Percentiles rank a stretch among this genome's conserved stretches.
Evolutionary conservation across 2,329 filamentous ascomycete species (phyloP).

Genomic region (Fusarium falciforme): DNA sequence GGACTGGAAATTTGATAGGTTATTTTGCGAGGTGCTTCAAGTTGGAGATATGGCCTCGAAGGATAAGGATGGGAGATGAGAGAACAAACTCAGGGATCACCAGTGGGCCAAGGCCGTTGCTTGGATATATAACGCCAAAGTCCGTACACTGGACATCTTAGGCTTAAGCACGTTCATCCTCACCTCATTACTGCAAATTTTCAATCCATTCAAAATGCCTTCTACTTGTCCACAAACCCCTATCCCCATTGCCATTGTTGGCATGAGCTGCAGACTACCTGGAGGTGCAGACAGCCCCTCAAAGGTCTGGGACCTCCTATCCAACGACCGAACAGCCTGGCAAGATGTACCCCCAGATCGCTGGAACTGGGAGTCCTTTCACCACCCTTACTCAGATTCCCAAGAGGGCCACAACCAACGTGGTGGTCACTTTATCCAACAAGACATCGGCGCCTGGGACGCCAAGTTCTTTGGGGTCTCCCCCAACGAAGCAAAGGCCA

Average conservation of each 20-base stretch:
- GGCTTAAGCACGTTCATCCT: not conserved
- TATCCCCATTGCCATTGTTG: not conserved
- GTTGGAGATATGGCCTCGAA: not conserved
- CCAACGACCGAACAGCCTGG: not conserved
- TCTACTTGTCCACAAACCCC: not conserved
- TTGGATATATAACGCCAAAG: not conserved
- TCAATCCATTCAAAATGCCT: not conserved
- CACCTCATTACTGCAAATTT: not conserved
- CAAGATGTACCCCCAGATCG: not conserved
- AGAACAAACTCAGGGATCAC: not conserved
- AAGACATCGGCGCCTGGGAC: not conserved
- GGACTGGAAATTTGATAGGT: not conserved
- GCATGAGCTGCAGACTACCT: not conserved
- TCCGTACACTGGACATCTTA: not conserved
- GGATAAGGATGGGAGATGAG: not conserved
- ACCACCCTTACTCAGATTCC: not conserved
- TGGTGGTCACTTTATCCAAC: not conserved
- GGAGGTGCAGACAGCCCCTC: not conserved
- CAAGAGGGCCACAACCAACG: not conserved
- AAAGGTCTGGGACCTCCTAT: not conserved
- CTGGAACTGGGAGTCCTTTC: not conserved
- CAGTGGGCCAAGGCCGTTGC: not conserved
- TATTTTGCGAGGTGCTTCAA: not conserved
- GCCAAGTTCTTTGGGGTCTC: not conserved
- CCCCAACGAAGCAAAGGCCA: not conserved